Conservation (phyloP, 1,284 basidiomycete species). For the Tylopilus orsonianus region DNA sequence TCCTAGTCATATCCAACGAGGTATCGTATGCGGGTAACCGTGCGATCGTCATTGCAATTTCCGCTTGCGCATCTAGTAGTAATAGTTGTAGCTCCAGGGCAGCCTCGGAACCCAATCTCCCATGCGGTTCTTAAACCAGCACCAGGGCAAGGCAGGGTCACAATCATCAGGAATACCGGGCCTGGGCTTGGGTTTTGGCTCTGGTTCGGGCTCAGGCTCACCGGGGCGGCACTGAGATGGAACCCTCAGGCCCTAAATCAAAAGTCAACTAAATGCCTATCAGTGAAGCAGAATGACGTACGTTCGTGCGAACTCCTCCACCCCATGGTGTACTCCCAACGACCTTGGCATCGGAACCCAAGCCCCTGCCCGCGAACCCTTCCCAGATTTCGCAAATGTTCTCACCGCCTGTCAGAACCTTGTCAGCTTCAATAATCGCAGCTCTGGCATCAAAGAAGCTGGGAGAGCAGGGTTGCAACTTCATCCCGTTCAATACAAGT, state of each 20-base stretch:
- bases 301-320: constrained; percentile 74
- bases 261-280: background rate
- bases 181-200: constrained; percentile 28
- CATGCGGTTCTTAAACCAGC: constrained; percentile 26
- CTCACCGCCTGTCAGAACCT: constrained; percentile 87
- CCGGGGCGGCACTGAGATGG: constrained; percentile 30
- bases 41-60: constrained; percentile 10
- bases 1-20: constrained; percentile 15
- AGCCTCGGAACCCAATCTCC: constrained; percentile 25
- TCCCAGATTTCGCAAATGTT: constrained; percentile 91
- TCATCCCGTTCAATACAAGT: constrained; percentile 91
- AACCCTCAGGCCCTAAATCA: constrained; percentile 28
- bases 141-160: constrained; percentile 24
- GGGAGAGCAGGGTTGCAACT: constrained; percentile 90
- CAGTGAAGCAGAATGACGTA: constrained; percentile 25
- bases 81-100: constrained; percentile 29
- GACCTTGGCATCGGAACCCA: constrained; percentile 76
- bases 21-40: constrained; percentile 24
- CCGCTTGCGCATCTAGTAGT: constrained; percentile 22
- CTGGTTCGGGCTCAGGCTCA: constrained; percentile 21
- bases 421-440: constrained; percentile 93
- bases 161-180: constrained; percentile 37
- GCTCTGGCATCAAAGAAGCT: constrained; percentile 91
- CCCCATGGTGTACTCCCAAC: constrained; percentile 90
- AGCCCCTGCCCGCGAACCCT: constrained; percentile 80